Evolutionary conservation across 352 stramenopile species (phyloP).

Genomic region (Phytophthora vignae): DNA sequence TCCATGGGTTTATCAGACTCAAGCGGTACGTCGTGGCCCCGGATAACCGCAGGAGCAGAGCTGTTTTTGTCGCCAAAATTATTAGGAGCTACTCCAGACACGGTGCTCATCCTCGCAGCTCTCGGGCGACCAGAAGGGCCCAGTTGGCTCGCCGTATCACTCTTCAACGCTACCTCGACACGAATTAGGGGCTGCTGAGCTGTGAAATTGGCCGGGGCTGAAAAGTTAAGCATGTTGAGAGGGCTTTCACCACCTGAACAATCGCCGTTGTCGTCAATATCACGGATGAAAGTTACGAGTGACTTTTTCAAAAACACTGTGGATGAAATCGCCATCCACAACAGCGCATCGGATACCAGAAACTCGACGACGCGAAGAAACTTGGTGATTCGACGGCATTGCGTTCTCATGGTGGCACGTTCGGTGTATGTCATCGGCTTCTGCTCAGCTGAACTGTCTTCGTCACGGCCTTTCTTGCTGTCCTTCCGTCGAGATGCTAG

Average conservation of each 20-base stretch:
- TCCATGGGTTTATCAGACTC: constrained; percentile 29
- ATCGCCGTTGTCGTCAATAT: constrained; percentile 6
- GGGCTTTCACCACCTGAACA: constrained; percentile 5
- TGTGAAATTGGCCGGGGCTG: constrained; percentile 11
- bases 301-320: constrained; percentile 47
- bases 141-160: background rate
- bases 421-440: constrained; percentile 96
- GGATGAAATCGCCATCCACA: constrained; percentile 76
- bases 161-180: constrained; percentile 66
- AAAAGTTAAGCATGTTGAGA: background rate
- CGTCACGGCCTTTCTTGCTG: background rate
- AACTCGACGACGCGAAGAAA: constrained; percentile 95
- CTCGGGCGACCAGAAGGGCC: background rate
- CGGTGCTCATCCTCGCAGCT: background rate
- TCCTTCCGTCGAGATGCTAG: constrained; percentile 25
- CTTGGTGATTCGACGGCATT: constrained; percentile 92
- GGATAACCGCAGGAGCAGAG: background rate
- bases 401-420: constrained; percentile 88
- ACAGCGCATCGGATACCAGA: constrained; percentile 79
- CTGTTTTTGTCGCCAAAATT: background rate
- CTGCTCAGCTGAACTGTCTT: constrained; percentile 28
- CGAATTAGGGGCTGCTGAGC: constrained; percentile 54
- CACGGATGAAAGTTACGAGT: constrained; percentile 54
- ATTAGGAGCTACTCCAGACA: background rate
- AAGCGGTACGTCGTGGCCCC: background rate